Evolutionary conservation across 2,329 filamentous ascomycete species (phyloP), one percentile per base, ranked within the genome.

Genomic region (Drechslerella dactyloides): DNA sequence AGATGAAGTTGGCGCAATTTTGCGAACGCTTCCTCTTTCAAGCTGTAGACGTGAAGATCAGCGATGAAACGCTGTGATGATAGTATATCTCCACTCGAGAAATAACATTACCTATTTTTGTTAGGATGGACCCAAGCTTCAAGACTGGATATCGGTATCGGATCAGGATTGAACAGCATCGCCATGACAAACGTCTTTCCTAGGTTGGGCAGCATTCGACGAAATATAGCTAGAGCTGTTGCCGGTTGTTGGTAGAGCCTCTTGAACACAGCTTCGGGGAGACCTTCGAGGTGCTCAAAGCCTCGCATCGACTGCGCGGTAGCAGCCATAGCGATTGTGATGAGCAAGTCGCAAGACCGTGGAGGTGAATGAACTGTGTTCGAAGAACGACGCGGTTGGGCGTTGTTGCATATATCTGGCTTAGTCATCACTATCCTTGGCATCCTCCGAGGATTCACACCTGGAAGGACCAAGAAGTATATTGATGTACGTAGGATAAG

Each of bases 101-200:
- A 77, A 79, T 6, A 23, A 3, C 19, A n/a, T n/a, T n/a, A 85
- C 85, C 81, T 82, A 75, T 83, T 83, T 76, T 84, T 85, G 54
- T 84, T 84, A 4, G 91, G 85, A 75, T 89, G 90, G 56, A 97
- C 88, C 91, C 93, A 96, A 46, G 86, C 82, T 76, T 97, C 92
- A 69, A 99, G 85, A 77, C 96, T 90, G 74, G 86, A 83, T n/a
- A 91, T 85, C 1, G 87, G 85, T 74, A 97, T 86, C 0, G 94
- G 90, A 10, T 85, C 84, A 44, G 91, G 90, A 82, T 96, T 89
- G 82, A 96, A 99, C 2, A 99, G 87, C 77, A 99, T 87, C 42
- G 90, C 90, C 89, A 97, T 96, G 73, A 99, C 93, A 77, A 99
- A 89, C 15, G 88, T 91, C 84, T 99, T 97, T 76, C 90, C 91